Evolutionary conservation across 805 yeast genomes (phyloP).

Genomic region (Nakazawaea populi): DNA sequence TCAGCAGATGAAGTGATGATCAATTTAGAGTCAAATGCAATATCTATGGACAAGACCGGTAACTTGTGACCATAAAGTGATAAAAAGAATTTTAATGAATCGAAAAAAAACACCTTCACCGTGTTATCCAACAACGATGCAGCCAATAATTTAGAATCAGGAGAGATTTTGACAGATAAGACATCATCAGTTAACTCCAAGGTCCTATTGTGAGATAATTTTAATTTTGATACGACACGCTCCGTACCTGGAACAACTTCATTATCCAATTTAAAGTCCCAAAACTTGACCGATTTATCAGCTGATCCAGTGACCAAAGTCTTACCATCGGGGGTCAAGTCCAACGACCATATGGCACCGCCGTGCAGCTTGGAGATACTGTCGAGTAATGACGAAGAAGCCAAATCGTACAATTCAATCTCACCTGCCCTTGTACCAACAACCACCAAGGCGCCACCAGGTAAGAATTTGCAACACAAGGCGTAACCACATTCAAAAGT

Average conservation of each 20-base stretch:
- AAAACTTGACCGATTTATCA: conserved; percentile 83
- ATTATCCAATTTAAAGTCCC: conserved; percentile 72
- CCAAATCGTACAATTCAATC: conserved; percentile 78
- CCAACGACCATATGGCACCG: conserved; percentile 87
- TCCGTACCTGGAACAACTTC: conserved; percentile 68
- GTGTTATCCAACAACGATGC: conserved; percentile 86
- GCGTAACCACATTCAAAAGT: conserved; percentile 89
- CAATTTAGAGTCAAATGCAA: conserved; percentile 81
- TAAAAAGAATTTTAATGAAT: conserved; percentile 79
- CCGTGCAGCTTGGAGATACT: conserved; percentile 70
- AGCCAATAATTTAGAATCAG: conserved; percentile 72
- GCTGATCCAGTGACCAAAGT: conserved; percentile 88
- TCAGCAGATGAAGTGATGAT: conserved; percentile 94
- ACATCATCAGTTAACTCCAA: conserved; percentile 86
- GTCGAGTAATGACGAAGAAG: conserved; percentile 70
- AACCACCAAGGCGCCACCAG: conserved; percentile 85
- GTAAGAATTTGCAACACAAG: conserved; percentile 71
- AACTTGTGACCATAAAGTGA: conserved; percentile 94
- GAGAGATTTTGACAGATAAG: conserved; percentile 70
- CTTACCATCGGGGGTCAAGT: conserved; percentile 80
- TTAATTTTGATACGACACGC: conserved; percentile 44
- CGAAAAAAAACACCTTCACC: conserved; percentile 89
- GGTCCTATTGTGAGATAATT: conserved; percentile 68
- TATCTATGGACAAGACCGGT: conserved; percentile 90
- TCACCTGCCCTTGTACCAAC: conserved; percentile 87